Evolutionary conservation across 169 alveolate species (phyloP).

Genomic region (Plasmodium fragile): DNA sequence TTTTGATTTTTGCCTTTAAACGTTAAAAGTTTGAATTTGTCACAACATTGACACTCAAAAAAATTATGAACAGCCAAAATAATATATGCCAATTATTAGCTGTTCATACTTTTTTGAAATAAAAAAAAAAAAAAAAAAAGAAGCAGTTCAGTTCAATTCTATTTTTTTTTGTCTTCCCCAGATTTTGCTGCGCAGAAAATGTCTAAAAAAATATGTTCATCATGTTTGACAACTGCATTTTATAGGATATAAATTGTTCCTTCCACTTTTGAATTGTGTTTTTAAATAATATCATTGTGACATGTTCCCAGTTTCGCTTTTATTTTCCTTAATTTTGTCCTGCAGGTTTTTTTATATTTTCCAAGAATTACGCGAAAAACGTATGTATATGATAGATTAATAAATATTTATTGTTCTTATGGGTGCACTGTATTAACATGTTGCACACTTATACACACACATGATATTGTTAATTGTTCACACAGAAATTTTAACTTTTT

Average conservation of each 20-base stretch:
- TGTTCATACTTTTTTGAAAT: slow-evolving; percentile 15
- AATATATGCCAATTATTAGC: background rate
- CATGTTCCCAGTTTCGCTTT: slow-evolving; percentile 3
- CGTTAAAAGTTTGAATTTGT: slow-evolving; percentile 11
- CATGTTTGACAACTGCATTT: slow-evolving; percentile 59
- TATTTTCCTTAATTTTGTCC: slow-evolving; percentile 8
- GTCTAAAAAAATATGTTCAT: slow-evolving; percentile 54
- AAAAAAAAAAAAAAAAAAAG: slow-evolving; percentile 15
- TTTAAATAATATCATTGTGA: slow-evolving; percentile 18
- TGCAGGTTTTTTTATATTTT: slow-evolving; percentile 13
- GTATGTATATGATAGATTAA: slow-evolving; percentile 8
- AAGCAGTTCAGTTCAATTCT: slow-evolving; percentile 2
- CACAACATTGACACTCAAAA: slow-evolving; percentile 16
- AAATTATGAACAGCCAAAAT: slow-evolving; percentile 17
- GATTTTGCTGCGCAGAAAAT: slow-evolving; percentile 17
- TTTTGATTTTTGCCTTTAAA: slow-evolving; percentile 7
- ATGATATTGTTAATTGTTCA: slow-evolving; percentile 25
- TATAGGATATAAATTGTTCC: slow-evolving; percentile 19
- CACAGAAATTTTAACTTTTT: slow-evolving; percentile 47
- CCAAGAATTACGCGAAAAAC: slow-evolving; percentile 10
- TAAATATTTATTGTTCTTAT: slow-evolving; percentile 42
- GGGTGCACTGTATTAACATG: slow-evolving; percentile 71
- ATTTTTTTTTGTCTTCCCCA: slow-evolving; percentile 18
- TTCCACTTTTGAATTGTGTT: slow-evolving; percentile 26
- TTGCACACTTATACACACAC: slow-evolving; percentile 74